Evolutionary conservation across 306 rosid genomes (phyloP), one percentile per base, ranked within the genome.

Genomic region (Lagenaria siceraria): DNA sequence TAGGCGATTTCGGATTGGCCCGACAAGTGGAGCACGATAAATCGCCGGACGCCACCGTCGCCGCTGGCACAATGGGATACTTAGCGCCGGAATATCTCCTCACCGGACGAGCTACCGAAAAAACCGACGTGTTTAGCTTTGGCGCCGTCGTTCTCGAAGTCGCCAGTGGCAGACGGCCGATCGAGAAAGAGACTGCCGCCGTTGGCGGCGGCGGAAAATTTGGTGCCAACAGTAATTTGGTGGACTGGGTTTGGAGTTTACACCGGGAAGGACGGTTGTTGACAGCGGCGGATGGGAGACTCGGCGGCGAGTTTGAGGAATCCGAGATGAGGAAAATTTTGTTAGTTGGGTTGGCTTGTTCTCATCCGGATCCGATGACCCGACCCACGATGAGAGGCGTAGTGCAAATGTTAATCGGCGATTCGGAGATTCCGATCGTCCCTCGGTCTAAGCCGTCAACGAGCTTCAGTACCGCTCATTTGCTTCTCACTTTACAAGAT

Each of bases 51-150:
- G 98, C 96, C 22, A 95, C 99, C 0, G 99, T 88, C 71, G 99
- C 99, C 0, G 99, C 99, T 0, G 99, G 99, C 14, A 95, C 99
- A 80, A 95, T 95, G 99, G 99, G 99, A 61, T 95, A 95, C 78
- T 33, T 95, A 60, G 99, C 99, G 5, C 99, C 99, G 9, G 99
- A 95, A 82, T 95, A 95, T 77, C 87, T 95, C 21, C 86, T 90
- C 3, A 92, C 99, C 0, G 99, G 99, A 0, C 85, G 96, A 73
- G 99, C 99, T 6, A 81, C 96, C 0, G 99, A 95, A 82, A 95
- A 95, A 69, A 95, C 97, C 0, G 99, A 95, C 58, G 97, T 95
- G 75, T 95, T 92, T 35, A 95, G 99, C 77, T 95, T 86, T 18
- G 99, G 99, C 2, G 97, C 98, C 0, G 98, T 95, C 71, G 98